A percentile compares a stretch with the other conserved stretches of the same genome.
phyloP scores from a whole-genome alignment of 192 early-diverging fungal genomes.

The Chytriomyces sp. region DNA sequence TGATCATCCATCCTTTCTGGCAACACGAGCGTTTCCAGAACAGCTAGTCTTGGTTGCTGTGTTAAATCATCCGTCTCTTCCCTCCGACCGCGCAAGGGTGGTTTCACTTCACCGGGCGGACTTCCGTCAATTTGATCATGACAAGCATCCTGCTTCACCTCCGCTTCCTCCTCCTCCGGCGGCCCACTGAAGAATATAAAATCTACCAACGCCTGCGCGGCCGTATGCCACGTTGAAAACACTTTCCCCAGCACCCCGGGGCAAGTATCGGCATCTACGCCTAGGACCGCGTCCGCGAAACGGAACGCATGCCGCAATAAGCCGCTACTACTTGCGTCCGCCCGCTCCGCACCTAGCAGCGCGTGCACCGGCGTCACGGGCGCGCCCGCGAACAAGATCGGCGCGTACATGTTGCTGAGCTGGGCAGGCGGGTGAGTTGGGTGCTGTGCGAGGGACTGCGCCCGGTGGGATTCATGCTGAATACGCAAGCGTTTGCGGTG shows the following conservation, averaged over 20 bases:
- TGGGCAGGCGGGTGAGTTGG: background rate
- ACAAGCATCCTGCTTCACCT: too few relatives aligned
- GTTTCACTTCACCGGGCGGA: too few relatives aligned
- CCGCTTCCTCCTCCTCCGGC: too few relatives aligned
- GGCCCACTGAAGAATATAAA: too few relatives aligned
- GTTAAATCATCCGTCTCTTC: too few relatives aligned
- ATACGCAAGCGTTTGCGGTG: background rate
- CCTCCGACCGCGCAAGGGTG: too few relatives aligned
- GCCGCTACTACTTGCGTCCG: background rate
- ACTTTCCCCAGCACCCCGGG: background rate
- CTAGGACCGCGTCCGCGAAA: conserved; percentile 9
- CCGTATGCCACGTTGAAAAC: conserved; percentile 19
- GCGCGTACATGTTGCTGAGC: background rate
- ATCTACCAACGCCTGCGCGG: conserved; percentile 19
- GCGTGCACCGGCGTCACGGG: background rate
- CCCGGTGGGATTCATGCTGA: background rate
- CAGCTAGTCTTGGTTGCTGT: too few relatives aligned
- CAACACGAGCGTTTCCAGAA: too few relatives aligned
- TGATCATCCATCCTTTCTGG: too few relatives aligned
- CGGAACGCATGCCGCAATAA: background rate
- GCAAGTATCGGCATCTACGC: background rate
- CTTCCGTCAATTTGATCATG: too few relatives aligned
- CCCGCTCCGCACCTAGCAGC: background rate
- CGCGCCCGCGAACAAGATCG: background rate
- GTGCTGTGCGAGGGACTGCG: too few relatives aligned